Base-by-base conservation (phyloP, 208 protist genomes). In the Porcisia hertigi region DNA sequence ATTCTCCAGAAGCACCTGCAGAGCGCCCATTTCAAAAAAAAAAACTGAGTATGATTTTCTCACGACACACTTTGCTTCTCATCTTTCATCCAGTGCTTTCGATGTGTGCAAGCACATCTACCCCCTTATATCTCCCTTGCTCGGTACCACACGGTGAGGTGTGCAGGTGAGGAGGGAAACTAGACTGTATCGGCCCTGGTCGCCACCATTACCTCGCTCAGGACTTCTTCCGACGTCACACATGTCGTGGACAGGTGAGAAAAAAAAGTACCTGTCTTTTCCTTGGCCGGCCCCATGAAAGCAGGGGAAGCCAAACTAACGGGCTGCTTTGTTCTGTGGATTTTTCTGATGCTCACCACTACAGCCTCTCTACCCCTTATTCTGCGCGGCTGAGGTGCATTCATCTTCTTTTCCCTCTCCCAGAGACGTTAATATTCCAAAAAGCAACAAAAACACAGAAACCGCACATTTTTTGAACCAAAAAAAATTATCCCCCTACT, bases 401-500 rank as follows among this genome's bases (percentile, higher is more conserved):
- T 67, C 41, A 3, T 18, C 16, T 23, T 67, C 36, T 52, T 18
- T 11, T 52, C 11, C 47, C 11, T 52, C 11, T 52, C 47, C 11
- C 47, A 52, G 47, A 52, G 8, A 52, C 47, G 47, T 52, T 5
- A 52, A 49, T 20, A 49, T 20, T 20, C 36, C 45, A 55, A 43
- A 70, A 57, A 54, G 55, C 25, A 49, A 69, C 59, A 69, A 36
- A 25, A 82, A 52, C 20, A 49, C 43, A 45, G 41, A 54, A 53
- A 30, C 12, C 39, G 11, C 43, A 39, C 71, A 55, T 69, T 59
- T 49, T 73, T 52, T 78, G 55, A 47, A 47, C 34, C 53, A 30
- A 71, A 43, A 23, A 23, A 62, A 39, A 65, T 18, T 34, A 3
- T 47, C 20, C 6, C 41, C 60, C 18, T 43, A 43, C 30, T 9